These are phyloP conservation scores for Physaria fendleri DNA, from an alignment of 345 rosid genomes.

Conservation along the genomic window DNA sequence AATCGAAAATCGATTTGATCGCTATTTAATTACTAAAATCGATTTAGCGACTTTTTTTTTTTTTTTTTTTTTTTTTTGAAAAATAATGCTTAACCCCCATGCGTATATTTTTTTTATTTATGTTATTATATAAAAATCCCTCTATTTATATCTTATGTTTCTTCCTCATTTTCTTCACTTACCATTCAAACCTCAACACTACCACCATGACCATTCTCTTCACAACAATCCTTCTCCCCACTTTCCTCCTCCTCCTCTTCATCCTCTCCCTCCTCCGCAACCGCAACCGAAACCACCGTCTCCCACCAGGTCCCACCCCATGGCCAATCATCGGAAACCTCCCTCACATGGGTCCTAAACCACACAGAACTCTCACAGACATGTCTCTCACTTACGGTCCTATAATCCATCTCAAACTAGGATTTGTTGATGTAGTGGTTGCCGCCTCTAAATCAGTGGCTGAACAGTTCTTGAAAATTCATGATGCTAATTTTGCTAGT, in stretches of 20 bases:
- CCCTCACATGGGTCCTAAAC: slow-evolving; percentile 67
- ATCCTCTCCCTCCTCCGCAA: slow-evolving; percentile 12
- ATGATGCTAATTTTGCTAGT: slow-evolving; percentile 81
- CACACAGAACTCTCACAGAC: slow-evolving; percentile 62
- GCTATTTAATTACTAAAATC: too few relatives aligned
- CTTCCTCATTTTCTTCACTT: slow-evolving; percentile 2
- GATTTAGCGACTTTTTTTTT: too few relatives aligned
- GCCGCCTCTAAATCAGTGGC: slow-evolving; percentile 87
- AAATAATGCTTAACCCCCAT: too few relatives aligned
- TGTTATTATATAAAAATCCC: too few relatives aligned
- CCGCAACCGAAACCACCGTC: slow-evolving; percentile 21
- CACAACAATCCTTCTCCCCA: slow-evolving; percentile 29
- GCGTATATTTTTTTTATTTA: too few relatives aligned
- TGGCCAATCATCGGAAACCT: slow-evolving; percentile 91
- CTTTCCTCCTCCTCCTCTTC: slow-evolving; percentile 17
- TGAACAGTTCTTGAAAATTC: slow-evolving; percentile 61
- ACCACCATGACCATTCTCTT: slow-evolving; percentile 27
- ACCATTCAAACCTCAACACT: slow-evolving; percentile 27
- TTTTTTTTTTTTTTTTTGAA: too few relatives aligned
- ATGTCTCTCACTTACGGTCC: slow-evolving; percentile 68
- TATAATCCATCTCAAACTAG: slow-evolving; percentile 66
- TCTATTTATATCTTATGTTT: slow-evolving; percentile 6
- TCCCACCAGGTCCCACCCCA: slow-evolving; percentile 88
- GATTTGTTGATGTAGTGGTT: slow-evolving; percentile 69
- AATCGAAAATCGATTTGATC: too few relatives aligned